Percentiles rank a stretch among this genome's conserved stretches.
Conservation (phyloP, 225 moss, liverwort and hornwort species). For the Pseudoscleropodium purum region DNA sequence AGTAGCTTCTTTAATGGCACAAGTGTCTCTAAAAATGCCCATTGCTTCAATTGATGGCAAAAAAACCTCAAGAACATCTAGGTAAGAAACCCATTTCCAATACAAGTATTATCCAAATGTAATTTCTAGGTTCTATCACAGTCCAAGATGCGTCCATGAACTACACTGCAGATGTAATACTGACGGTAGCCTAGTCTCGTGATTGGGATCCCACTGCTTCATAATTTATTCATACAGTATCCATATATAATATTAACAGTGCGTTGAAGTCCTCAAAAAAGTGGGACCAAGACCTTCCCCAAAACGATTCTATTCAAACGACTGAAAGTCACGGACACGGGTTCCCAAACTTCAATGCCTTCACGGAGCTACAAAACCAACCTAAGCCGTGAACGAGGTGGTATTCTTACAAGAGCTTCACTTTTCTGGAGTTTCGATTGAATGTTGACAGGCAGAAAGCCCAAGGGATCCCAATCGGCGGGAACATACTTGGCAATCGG, state of each 20-base stretch:
- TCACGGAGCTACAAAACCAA: background rate
- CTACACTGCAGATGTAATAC: background rate
- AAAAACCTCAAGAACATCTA: background rate
- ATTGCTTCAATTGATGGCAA: background rate
- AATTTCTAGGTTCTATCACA: background rate
- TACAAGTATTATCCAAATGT: background rate
- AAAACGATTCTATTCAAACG: background rate
- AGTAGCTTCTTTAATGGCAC: background rate
- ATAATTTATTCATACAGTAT: background rate
- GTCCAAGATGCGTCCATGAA: background rate
- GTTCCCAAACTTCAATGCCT: background rate
- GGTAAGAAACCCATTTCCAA: background rate
- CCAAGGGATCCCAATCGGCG: constrained; percentile 41
- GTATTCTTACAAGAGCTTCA: constrained; percentile 49
- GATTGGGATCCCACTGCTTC: background rate
- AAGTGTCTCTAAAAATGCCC: background rate
- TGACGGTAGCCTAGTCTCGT: background rate
- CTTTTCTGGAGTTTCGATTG: constrained; percentile 43
- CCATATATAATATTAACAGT: background rate
- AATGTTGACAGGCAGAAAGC: constrained; percentile 47
- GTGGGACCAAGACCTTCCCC: background rate
- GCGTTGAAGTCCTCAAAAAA: background rate
- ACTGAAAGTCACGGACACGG: background rate
- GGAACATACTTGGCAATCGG: constrained; percentile 43
- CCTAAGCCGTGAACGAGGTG: background rate